Conservation (phyloP, 176 grass and related monocot genomes). For the Chrysopogon serrulatus region DNA sequence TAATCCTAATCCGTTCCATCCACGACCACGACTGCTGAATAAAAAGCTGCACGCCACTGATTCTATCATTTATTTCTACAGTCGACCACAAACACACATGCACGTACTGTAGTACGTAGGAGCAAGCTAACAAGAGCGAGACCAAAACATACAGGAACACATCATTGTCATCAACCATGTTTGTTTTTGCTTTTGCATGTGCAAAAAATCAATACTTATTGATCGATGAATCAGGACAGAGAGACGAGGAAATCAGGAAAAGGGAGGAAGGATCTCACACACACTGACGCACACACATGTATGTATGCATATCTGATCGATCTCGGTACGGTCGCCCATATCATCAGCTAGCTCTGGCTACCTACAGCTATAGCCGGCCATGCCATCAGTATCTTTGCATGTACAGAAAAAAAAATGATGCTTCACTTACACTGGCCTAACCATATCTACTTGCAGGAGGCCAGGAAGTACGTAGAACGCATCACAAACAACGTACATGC, state of each 20-base stretch:
- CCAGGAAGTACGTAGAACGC: background rate
- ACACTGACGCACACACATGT: too few relatives aligned
- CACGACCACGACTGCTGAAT: background rate
- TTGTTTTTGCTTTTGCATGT: background rate
- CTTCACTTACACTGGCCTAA: background rate
- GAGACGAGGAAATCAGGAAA: background rate
- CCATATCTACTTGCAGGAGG: background rate
- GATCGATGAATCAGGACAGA: background rate
- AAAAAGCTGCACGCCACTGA: background rate
- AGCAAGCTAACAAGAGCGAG: background rate
- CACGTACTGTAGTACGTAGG: background rate
- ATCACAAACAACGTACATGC: slow-evolving; percentile 35
- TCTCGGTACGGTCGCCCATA: background rate
- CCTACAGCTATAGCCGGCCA: background rate
- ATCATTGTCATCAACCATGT: background rate
- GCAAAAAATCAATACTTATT: background rate
- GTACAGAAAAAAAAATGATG: slow-evolving; percentile 18
- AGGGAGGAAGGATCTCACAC: too few relatives aligned
- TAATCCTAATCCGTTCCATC: too few relatives aligned
- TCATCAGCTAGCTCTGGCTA: background rate
- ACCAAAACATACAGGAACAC: background rate
- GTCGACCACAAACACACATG: background rate
- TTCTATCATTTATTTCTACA: background rate
- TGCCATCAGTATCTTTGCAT: slow-evolving; percentile 13
- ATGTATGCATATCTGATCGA: background rate